Evolutionary conservation across 345 rosid genomes (phyloP).

Genomic region (Citropsis articulata): DNA sequence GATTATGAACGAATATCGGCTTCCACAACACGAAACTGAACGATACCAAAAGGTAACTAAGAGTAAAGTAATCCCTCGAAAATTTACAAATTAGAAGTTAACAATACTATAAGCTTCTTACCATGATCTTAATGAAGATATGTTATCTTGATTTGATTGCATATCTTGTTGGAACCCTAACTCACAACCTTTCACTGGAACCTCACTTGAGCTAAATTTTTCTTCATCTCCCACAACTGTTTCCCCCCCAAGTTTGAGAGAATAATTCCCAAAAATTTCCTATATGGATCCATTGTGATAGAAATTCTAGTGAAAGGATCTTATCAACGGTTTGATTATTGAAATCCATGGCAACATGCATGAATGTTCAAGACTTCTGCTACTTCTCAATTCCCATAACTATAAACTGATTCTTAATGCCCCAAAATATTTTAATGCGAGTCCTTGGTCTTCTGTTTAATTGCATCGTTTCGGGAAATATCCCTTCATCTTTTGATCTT

Average conservation of each 20-base stretch:
- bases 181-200: neutral
- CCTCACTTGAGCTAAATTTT: neutral
- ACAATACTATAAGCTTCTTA: no score
- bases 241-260: neutral
- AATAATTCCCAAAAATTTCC: neutral
- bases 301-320: neutral
- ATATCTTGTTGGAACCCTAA: neutral
- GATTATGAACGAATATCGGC: slow-evolving; percentile 99
- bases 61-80: no score
- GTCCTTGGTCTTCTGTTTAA: neutral
- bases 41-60: slow-evolving; percentile 76
- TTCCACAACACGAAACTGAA: slow-evolving; percentile 94
- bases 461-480: neutral
- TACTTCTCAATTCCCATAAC: neutral
- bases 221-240: neutral
- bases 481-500: neutral
- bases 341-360: neutral
- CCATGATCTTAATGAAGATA: neutral
- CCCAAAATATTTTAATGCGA: no score
- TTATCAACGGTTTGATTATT: neutral
- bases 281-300: neutral
- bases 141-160: neutral
- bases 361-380: neutral
- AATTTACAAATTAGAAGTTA: neutral
- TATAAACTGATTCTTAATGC: neutral